Evolutionary conservation across 306 rosid genomes (phyloP).

Genomic region (Alnus rubra): DNA sequence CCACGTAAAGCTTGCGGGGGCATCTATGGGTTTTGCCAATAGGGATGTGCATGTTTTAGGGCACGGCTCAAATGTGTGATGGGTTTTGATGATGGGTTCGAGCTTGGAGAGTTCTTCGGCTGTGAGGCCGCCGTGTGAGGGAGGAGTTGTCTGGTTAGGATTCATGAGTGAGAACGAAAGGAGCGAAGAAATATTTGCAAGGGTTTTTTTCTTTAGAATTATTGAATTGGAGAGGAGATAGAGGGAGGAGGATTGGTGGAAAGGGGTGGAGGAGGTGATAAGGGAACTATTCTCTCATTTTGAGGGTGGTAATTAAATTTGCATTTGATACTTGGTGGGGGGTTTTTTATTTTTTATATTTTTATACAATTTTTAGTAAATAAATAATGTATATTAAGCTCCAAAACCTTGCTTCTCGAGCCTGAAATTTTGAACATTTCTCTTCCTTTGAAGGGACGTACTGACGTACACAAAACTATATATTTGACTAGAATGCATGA

Average conservation of each 20-base stretch:
- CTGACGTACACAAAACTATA: too few relatives aligned
- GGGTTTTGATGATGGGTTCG: slow-evolving; percentile 44
- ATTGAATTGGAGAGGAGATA: background rate
- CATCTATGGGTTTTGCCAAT: slow-evolving; percentile 61
- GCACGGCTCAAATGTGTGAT: slow-evolving; percentile 51
- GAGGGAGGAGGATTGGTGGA: background rate
- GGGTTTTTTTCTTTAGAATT: too few relatives aligned
- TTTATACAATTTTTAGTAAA: background rate
- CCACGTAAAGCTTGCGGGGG: slow-evolving; percentile 60
- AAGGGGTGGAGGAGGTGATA: slow-evolving; percentile 7
- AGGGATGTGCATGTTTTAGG: slow-evolving; percentile 66
- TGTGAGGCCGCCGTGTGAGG: slow-evolving; percentile 44
- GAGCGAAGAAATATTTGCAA: too few relatives aligned
- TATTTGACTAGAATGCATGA: too few relatives aligned
- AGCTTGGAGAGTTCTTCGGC: slow-evolving; percentile 51
- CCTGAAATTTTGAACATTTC: too few relatives aligned
- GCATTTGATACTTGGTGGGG: background rate
- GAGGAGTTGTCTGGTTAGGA: background rate
- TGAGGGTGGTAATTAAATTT: background rate
- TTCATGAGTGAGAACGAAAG: slow-evolving; percentile 4
- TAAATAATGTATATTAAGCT: background rate
- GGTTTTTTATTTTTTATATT: background rate
- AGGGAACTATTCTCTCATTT: background rate
- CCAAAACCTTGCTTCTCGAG: too few relatives aligned
- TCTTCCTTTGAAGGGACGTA: too few relatives aligned